Evolutionary conservation across 768 basidiomycete genomes (phyloP), one percentile per base, ranked within the genome.

Genomic region (Pleurotus tuoliensis): DNA sequence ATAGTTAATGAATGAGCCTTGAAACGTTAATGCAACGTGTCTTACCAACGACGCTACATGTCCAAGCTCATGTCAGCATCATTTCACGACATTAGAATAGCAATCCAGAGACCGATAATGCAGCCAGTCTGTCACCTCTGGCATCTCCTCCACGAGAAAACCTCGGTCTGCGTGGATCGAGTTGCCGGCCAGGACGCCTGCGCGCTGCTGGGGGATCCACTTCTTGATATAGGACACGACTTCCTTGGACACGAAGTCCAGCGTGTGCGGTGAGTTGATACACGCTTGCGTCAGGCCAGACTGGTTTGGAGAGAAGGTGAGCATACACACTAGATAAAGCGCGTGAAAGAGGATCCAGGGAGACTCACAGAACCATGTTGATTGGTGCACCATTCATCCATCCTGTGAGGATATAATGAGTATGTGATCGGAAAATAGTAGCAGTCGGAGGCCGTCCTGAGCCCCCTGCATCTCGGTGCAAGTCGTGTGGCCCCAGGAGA

Each of bases 381-480:
- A 5, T 81, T 80, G 25, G 73, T 84, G 69, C 94, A 97, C 94
- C 94, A 97, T 59, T 85, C 77, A 58, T 83, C 80, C 94, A 97
- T 97, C 15, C 91, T 94, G 18, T 11, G 53, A 34, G 44, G 18
- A 52, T 34, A 4, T 9, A 34, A 34, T 34, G 30, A 34, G 11
- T 34, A 34, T 34, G 9, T 8, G 30, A 34, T 34, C 30, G 2
- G 7, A 25, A 20, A 25, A 11, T 11, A 30, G 30, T 30, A 11
- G 30, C 30, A 34, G 30, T 34, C 30, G 11, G 30, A 11, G 9
- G 30, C 11, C 30, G 30, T 11, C 30, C 30, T 11, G 11, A 34
- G 11, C 30, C 5, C 30, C 30, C 11, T 34, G 30, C 30, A 34
- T 9, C 30, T 34, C 30, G 30, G 3, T 34, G 30, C 30, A 3